Conservation (phyloP, 2,329 filamentous ascomycete genomes). For the Paraconiothyrium sp. region DNA sequence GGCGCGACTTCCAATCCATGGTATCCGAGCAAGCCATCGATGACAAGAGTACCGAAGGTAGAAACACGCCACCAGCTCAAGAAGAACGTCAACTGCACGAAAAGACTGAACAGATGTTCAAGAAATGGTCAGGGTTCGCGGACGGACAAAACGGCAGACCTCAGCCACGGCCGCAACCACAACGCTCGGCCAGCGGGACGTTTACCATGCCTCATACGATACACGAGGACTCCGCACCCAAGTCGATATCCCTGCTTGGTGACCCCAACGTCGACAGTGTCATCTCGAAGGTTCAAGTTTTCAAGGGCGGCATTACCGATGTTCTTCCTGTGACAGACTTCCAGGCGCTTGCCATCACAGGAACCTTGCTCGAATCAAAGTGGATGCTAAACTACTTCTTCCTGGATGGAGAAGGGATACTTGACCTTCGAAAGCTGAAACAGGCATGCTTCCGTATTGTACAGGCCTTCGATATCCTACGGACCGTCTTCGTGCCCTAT, state of each 20-base stretch:
- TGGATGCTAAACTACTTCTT: slow-evolving; percentile 51
- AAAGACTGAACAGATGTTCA: slow-evolving; percentile 32
- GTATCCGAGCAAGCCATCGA: slow-evolving; percentile 37
- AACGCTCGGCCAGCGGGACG: slow-evolving; percentile 26
- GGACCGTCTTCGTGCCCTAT: slow-evolving; percentile 47
- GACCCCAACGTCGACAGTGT: slow-evolving; percentile 47
- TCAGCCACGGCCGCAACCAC: slow-evolving; percentile 24
- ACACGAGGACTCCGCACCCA: slow-evolving; percentile 33
- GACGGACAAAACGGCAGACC: slow-evolving; percentile 17
- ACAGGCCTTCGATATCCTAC: slow-evolving; percentile 45
- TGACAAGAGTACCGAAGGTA: slow-evolving; percentile 27
- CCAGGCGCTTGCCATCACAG: slow-evolving; percentile 46
- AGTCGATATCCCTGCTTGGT: slow-evolving; percentile 43
- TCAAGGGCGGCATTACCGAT: slow-evolving; percentile 47
- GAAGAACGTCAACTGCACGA: slow-evolving; percentile 16
- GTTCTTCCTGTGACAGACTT: slow-evolving; percentile 47
- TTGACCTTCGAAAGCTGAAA: slow-evolving; percentile 45
- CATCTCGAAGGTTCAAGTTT: slow-evolving; percentile 47
- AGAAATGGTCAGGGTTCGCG: slow-evolving; percentile 38
- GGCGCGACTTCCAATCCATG: slow-evolving; percentile 43
- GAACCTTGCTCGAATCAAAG: slow-evolving; percentile 43
- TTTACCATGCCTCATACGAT: slow-evolving; percentile 38
- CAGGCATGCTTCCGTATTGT: slow-evolving; percentile 43
- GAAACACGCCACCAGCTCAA: slow-evolving; percentile 24
- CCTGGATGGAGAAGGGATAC: slow-evolving; percentile 39